These are phyloP conservation scores for Collybiopsis confluens DNA, from an alignment of 768 basidiomycete genomes.

Conservation along the genomic window DNA sequence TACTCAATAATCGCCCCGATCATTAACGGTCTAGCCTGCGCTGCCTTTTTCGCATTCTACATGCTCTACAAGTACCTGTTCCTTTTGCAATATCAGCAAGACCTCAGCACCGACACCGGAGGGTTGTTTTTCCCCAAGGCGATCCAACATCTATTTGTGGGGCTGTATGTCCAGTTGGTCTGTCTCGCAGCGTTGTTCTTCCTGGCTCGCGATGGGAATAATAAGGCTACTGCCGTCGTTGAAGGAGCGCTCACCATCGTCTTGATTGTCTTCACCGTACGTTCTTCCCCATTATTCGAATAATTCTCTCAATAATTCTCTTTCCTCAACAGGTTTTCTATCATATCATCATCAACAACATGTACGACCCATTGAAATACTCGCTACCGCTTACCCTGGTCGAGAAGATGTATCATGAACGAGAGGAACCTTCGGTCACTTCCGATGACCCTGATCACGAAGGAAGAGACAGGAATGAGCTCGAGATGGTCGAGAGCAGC, in stretches of 20 bases:
- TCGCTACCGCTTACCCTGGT: constrained; percentile 78
- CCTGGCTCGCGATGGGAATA: constrained; percentile 58
- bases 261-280: constrained; percentile 77
- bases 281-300: too few species aligned
- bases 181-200: constrained; percentile 89
- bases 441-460: not conserved
- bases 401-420: constrained; percentile 55
- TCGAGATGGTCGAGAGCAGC: not conserved
- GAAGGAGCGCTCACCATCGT: constrained; percentile 85
- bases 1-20: constrained; percentile 91
- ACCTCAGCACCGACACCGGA: constrained; percentile 66
- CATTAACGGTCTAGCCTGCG: constrained; percentile 85
- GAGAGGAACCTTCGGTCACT: constrained; percentile 8
- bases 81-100: constrained; percentile 63
- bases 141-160: constrained; percentile 89
- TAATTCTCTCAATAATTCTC: too few species aligned
- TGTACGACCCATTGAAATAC: constrained; percentile 73
- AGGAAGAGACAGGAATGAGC: not conserved
- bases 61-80: constrained; percentile 84
- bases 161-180: constrained; percentile 86
- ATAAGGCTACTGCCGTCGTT: constrained; percentile 53
- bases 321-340: constrained; percentile 72
- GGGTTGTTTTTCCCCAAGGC: constrained; percentile 96
- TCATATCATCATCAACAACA: constrained; percentile 70
- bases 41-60: constrained; percentile 82